Conservation (phyloP, 2,329 filamentous ascomycete genomes). For the Xylariaceae sp. region DNA sequence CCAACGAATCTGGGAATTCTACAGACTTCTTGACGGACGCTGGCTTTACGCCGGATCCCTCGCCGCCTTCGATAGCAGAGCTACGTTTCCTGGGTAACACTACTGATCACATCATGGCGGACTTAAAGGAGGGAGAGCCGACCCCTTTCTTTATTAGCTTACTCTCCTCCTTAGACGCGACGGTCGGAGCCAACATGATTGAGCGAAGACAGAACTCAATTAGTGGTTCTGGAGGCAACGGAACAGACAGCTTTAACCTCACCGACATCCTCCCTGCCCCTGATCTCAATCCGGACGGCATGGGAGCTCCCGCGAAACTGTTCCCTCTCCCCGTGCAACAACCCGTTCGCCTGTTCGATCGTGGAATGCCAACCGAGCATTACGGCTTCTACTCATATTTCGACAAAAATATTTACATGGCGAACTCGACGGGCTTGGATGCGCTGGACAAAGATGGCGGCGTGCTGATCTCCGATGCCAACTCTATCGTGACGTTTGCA, state of each 20-base stretch:
- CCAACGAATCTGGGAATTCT: constrained; percentile 9
- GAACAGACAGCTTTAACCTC: constrained; percentile 39
- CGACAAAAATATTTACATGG: constrained; percentile 79
- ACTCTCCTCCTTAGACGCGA: constrained; percentile 24
- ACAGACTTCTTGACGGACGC: constrained; percentile 21
- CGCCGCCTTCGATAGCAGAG: constrained; percentile 61
- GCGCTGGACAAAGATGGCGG: constrained; percentile 54
- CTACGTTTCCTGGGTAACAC: constrained; percentile 80
- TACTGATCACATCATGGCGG: constrained; percentile 66
- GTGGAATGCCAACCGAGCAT: constrained; percentile 74
- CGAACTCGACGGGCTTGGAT: constrained; percentile 19
- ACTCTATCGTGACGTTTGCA: constrained; percentile 54
- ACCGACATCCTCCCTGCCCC: constrained; percentile 60
- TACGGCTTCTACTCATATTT: constrained; percentile 95
- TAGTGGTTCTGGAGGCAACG: constrained; percentile 15
- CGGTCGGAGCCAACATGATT: constrained; percentile 28
- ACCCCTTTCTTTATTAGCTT: constrained; percentile 83
- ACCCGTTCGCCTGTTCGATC: constrained; percentile 80
- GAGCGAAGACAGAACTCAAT: constrained; percentile 29
- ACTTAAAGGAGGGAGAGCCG: constrained; percentile 73
- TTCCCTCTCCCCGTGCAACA: constrained; percentile 70
- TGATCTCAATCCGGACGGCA: constrained; percentile 61
- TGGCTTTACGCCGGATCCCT: constrained; percentile 49
- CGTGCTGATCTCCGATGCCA: constrained; percentile 48
- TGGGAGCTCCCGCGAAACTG: constrained; percentile 66